A percentile compares a stretch with the other conserved stretches of the same genome.
These are phyloP conservation scores for Rhodamnia argentea DNA, from an alignment of 345 rosid genomes.

Conservation along the genomic window DNA sequence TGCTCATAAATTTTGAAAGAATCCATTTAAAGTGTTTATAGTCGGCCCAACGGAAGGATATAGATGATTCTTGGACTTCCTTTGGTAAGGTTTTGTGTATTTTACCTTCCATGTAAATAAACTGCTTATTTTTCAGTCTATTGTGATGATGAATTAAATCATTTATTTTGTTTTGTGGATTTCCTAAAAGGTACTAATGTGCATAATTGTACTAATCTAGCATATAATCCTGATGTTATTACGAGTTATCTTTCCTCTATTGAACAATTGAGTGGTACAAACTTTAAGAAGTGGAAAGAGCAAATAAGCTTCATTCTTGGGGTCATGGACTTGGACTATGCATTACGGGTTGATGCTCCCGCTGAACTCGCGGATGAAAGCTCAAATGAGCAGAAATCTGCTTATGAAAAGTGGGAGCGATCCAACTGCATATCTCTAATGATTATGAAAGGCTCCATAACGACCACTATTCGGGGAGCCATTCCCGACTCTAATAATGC, in stretches of 20 bases:
- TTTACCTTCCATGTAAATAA: too few species aligned
- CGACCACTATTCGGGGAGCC: neutral
- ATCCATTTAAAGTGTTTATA: neutral
- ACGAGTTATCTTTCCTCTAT: neutral
- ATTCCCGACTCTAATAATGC: neutral
- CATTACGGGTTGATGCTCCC: fast-evolving
- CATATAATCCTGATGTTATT: neutral
- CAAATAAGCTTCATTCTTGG: neutral
- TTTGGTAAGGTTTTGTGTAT: neutral
- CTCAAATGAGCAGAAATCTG: too few species aligned
- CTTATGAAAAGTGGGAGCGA: neutral
- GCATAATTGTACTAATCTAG: neutral
- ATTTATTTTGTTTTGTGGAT: too few species aligned
- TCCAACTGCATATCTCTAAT: neutral
- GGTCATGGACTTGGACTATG: neutral
- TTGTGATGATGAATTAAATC: neutral
- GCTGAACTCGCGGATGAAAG: neutral
- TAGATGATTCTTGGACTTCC: neutral
- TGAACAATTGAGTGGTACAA: too few species aligned
- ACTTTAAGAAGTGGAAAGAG: neutral
- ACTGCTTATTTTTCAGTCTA: too few species aligned
- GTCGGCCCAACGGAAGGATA: neutral
- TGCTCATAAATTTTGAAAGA: neutral
- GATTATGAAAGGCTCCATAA: neutral
- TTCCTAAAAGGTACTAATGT: too few species aligned